Conservation (phyloP, 345 rosid species). For the Cardamine chenopodiifolia region DNA sequence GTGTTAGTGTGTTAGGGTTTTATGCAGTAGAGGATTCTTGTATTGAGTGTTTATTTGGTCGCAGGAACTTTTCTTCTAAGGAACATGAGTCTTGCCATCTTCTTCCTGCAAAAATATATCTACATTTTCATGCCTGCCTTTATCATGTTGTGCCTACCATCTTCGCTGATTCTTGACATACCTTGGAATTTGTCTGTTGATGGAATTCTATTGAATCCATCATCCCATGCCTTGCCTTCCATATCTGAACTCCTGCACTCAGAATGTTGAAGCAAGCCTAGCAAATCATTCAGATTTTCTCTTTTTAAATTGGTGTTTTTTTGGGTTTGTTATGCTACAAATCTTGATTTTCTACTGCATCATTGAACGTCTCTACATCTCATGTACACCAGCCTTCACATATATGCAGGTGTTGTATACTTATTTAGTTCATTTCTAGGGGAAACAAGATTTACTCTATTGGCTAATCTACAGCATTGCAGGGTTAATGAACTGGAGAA, state of each 20-base stretch:
- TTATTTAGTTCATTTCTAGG: conserved; percentile 47
- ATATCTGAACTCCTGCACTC: conserved; percentile 66
- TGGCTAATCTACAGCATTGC: neutral
- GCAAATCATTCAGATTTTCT: conserved; percentile 64
- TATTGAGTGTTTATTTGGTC: conserved; percentile 88
- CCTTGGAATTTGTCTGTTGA: conserved; percentile 61
- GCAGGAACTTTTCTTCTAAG: conserved; percentile 77
- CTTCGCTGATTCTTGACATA: conserved; percentile 42
- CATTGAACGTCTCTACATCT: conserved; percentile 80
- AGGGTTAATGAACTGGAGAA: conserved; percentile 10
- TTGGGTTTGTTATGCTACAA: conserved; percentile 48
- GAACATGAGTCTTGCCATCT: conserved; percentile 74
- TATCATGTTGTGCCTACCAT: conserved; percentile 41
- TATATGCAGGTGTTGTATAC: conserved; percentile 78
- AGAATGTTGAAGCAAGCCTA: conserved; percentile 73
- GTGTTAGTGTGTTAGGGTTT: conserved; percentile 3
- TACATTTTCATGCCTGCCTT: conserved; percentile 64
- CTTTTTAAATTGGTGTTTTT: conserved; percentile 45
- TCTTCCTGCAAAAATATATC: conserved; percentile 56
- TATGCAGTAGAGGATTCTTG: conserved; percentile 42
- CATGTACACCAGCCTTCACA: conserved; percentile 74
- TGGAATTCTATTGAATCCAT: conserved; percentile 64
- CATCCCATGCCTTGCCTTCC: conserved; percentile 50
- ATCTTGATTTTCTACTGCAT: conserved; percentile 31
- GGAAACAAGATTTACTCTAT: conserved; percentile 39